These are phyloP conservation scores for Periglandula ipomoeae DNA, from an alignment of 2,329 filamentous ascomycete species.

Conservation along the genomic window DNA sequence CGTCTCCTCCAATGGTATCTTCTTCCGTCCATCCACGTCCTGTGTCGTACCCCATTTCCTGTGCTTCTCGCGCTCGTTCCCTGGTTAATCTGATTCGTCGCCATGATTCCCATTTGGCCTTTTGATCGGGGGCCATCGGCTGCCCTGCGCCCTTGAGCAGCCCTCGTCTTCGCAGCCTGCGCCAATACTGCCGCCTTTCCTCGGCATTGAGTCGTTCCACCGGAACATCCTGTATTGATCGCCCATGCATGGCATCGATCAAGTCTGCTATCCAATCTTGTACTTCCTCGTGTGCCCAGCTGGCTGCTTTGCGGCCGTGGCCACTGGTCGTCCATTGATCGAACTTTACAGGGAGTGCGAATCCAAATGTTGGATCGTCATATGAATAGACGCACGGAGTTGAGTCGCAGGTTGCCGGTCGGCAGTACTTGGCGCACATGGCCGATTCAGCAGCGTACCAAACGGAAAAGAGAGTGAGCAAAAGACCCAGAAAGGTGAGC, in stretches of 20 bases:
- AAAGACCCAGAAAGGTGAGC: constrained; percentile 38
- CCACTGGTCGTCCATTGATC: constrained; percentile 52
- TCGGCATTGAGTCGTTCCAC: constrained; percentile 34
- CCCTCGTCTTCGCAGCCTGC: constrained; percentile 41
- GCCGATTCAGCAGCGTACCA: constrained; percentile 47
- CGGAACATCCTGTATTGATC: constrained; percentile 35
- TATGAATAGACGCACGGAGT: constrained; percentile 45
- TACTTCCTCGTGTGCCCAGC: constrained; percentile 31
- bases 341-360: constrained; percentile 50
- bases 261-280: constrained; percentile 39
- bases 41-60: constrained; percentile 30
- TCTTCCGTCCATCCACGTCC: constrained; percentile 20
- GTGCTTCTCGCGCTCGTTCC: constrained; percentile 29
- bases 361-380: constrained; percentile 52
- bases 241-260: constrained; percentile 35
- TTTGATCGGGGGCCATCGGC: constrained; percentile 29
- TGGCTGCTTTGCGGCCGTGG: constrained; percentile 30
- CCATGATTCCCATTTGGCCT: constrained; percentile 36
- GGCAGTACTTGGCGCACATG: constrained; percentile 46
- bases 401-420: constrained; percentile 38
- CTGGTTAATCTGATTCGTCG: constrained; percentile 28
- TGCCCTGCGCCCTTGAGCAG: constrained; percentile 25
- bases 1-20: constrained; percentile 19
- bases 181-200: constrained; percentile 37
- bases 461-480: constrained; percentile 32